Conservation (phyloP, 805 yeast genomes). For the Myxozyma neotropica region DNA sequence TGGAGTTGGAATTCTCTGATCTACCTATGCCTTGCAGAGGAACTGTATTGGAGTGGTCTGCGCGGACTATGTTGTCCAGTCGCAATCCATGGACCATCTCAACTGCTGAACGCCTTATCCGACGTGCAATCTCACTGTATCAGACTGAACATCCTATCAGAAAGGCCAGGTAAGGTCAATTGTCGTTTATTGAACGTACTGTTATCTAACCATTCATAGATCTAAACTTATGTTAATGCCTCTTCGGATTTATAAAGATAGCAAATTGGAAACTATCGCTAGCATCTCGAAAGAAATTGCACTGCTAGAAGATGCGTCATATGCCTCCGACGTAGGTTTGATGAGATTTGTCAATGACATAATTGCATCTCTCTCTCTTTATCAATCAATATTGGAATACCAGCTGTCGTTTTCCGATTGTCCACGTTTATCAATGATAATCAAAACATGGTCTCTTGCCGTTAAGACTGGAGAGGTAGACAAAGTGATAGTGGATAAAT, state of each 20-base stretch:
- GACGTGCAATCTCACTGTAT: neutral
- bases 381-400: conserved; percentile 11
- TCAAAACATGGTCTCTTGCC: conserved; percentile 5
- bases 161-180: conserved; percentile 5
- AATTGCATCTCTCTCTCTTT: conserved; percentile 11
- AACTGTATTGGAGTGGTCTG: conserved; percentile 19
- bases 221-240: conserved; percentile 4
- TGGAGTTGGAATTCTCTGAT: neutral
- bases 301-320: neutral
- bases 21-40: conserved; percentile 7
- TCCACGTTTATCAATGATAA: neutral
- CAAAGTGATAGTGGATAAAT: neutral
- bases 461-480: conserved; percentile 3
- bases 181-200: neutral
- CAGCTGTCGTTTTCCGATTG: conserved; percentile 1
- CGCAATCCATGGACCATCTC: neutral
- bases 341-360: conserved; percentile 4
- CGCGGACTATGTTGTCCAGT: conserved; percentile 2
- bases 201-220: neutral
- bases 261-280: conserved; percentile 1
- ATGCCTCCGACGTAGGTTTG: conserved; percentile 9
- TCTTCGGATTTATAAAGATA: neutral
- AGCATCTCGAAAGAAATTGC: neutral
- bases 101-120: neutral
- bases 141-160: conserved; percentile 8